Conservation (phyloP, 352 stramenopile species). For the Peronospora belbahrii region DNA sequence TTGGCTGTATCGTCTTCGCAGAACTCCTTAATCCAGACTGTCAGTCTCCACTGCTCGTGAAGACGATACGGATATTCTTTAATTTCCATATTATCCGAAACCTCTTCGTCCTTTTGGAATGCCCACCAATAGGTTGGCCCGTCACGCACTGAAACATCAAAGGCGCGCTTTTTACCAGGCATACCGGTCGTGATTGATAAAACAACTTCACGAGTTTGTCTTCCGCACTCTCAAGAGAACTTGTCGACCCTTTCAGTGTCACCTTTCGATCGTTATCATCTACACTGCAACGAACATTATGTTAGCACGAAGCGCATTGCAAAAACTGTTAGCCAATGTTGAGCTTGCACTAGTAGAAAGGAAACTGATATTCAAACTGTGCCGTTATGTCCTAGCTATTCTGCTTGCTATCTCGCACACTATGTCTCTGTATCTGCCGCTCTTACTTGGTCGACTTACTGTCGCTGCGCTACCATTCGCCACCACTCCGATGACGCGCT, state of each 20-base stretch:
- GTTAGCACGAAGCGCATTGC: conserved; percentile 21
- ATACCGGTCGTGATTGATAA: conserved; percentile 8
- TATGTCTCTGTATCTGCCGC: no score
- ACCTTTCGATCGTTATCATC: conserved; percentile 19
- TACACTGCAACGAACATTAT: conserved; percentile 26
- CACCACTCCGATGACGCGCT: no score
- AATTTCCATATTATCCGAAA: conserved; percentile 10
- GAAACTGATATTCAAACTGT: no score
- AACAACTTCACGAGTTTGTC: conserved; percentile 25
- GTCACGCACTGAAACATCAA: conserved; percentile 20
- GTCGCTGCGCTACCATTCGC: no score
- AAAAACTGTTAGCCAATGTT: no score
- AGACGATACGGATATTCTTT: conserved; percentile 20
- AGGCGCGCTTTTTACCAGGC: conserved; percentile 8
- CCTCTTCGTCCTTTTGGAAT: conserved; percentile 17
- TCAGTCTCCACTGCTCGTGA: conserved; percentile 7
- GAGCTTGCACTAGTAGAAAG: no score
- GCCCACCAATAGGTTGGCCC: conserved; percentile 20
- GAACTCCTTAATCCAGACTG: conserved; percentile 29
- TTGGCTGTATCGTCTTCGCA: conserved; percentile 11
- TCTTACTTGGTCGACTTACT: no score
- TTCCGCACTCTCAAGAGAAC: conserved; percentile 10
- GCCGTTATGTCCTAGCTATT: no score
- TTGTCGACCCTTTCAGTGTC: conserved; percentile 16
- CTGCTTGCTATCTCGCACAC: no score